These are phyloP conservation scores for Thymus quinquecostatus DNA, from an alignment of 257 asterid genomes.

Conservation along the genomic window DNA sequence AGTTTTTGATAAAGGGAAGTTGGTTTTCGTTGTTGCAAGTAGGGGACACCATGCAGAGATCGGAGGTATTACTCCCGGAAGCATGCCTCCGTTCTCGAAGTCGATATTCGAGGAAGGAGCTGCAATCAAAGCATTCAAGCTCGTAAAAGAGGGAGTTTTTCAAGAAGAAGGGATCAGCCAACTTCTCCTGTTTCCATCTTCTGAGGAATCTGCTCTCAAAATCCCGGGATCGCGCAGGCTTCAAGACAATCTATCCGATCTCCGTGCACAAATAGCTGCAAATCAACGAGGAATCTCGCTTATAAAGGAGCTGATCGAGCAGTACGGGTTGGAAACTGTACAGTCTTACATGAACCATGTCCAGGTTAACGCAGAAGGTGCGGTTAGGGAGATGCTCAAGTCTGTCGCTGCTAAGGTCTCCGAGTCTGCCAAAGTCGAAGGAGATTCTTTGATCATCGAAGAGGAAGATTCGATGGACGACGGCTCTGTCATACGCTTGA, in stretches of 20 bases:
- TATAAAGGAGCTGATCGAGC: constrained; percentile 91
- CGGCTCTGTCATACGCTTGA: constrained; percentile 79
- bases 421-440: constrained; percentile 35
- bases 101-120: constrained; percentile 98
- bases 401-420: constrained; percentile 64
- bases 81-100: constrained; percentile 99
- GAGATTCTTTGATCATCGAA: constrained; percentile 59
- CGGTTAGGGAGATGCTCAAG: constrained; percentile 95
- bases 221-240: constrained; percentile 93
- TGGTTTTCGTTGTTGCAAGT: constrained; percentile 92
- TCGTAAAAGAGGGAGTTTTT: constrained; percentile 77
- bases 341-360: constrained; percentile 93
- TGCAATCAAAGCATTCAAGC: constrained; percentile 95
- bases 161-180: constrained; percentile 87
- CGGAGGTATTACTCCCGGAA: constrained; percentile 98
- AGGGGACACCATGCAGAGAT: constrained; percentile 99
- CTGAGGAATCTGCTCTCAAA: constrained; percentile 52
- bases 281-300: constrained; percentile 94
- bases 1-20: constrained; percentile 64
- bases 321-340: constrained; percentile 78
- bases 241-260: constrained; percentile 93
- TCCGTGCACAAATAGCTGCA: constrained; percentile 96
- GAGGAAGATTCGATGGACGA: constrained; percentile 98
- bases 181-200: constrained; percentile 65
- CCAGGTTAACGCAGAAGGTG: constrained; percentile 90